Conservation (phyloP, 2,329 filamentous ascomycete genomes). For the Trichoderma sp. region DNA sequence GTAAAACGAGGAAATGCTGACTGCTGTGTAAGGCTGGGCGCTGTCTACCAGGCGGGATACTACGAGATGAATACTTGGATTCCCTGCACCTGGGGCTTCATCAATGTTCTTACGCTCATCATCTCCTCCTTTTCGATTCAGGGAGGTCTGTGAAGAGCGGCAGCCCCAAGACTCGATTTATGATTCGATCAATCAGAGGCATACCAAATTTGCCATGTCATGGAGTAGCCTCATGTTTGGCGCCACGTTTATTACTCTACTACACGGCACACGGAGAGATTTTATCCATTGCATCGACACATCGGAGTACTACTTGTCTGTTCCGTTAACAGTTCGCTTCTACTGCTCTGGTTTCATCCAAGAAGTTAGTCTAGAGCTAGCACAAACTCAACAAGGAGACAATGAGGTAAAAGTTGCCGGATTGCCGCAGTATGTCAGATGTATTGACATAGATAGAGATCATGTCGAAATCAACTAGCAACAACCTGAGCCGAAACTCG, state of each 20-base stretch:
- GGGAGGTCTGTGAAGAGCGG: constrained; percentile 64
- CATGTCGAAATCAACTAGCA: neutral
- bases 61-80: constrained; percentile 95
- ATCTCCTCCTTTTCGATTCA: constrained; percentile 92
- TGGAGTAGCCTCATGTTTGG: neutral
- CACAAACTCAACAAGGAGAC: neutral
- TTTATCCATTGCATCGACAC: neutral
- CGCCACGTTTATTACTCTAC: neutral
- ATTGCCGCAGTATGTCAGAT: neutral
- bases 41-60: constrained; percentile 76
- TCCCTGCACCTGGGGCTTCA: constrained; percentile 81
- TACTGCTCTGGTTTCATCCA: neutral
- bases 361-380: neutral
- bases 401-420: neutral
- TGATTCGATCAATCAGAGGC: neutral
- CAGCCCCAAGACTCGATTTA: neutral
- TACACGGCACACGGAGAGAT: neutral
- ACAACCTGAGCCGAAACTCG: neutral
- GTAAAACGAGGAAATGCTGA: neutral
- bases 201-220: neutral
- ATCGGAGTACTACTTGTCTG: neutral
- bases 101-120: constrained; percentile 78
- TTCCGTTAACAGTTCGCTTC: neutral
- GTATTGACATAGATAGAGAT: neutral
- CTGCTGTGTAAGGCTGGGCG: constrained; percentile 63